Conservation (phyloP, 179 eudicot genomes). For the Kewa caespitosa region DNA sequence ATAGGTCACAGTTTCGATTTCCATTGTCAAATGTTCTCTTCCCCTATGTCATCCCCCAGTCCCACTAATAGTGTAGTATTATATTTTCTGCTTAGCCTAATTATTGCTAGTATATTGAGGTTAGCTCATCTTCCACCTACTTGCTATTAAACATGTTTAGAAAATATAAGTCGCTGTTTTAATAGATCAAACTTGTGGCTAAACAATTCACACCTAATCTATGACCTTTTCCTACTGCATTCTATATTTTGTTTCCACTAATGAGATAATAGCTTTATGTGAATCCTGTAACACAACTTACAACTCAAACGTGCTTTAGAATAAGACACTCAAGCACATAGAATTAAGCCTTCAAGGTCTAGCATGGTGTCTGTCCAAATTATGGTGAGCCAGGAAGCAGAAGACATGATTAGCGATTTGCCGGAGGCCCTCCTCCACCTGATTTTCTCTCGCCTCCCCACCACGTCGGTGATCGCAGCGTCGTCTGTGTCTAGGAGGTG, state of each 20-base stretch:
- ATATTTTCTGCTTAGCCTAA: no score
- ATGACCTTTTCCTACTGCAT: slow-evolving; percentile 15
- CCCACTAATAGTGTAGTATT: no score
- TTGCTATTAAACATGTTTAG: slow-evolving; percentile 19
- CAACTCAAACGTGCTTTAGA: slow-evolving; percentile 15
- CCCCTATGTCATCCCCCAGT: no score
- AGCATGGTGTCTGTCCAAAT: not conserved
- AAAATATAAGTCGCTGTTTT: slow-evolving; percentile 13
- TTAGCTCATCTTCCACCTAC: slow-evolving; percentile 24
- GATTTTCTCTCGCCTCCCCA: slow-evolving; percentile 27
- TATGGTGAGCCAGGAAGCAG: not conserved
- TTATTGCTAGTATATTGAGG: slow-evolving; percentile 21
- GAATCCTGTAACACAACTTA: slow-evolving; percentile 14
- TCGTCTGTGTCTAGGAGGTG: slow-evolving; percentile 28
- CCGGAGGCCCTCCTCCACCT: slow-evolving; percentile 30
- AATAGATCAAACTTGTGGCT: slow-evolving; percentile 16
- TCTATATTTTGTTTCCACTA: slow-evolving; percentile 12
- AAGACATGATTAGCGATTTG: slow-evolving; percentile 22
- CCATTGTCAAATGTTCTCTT: no score
- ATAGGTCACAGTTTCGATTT: no score
- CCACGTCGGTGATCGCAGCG: slow-evolving; percentile 19
- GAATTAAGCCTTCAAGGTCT: not conserved
- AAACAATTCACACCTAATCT: slow-evolving; percentile 25
- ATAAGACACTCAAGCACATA: not conserved
- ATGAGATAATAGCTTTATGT: slow-evolving; percentile 27